phyloP scores from a whole-genome alignment of 1,284 basidiomycete genomes.

The Earliella scabrosa region DNA sequence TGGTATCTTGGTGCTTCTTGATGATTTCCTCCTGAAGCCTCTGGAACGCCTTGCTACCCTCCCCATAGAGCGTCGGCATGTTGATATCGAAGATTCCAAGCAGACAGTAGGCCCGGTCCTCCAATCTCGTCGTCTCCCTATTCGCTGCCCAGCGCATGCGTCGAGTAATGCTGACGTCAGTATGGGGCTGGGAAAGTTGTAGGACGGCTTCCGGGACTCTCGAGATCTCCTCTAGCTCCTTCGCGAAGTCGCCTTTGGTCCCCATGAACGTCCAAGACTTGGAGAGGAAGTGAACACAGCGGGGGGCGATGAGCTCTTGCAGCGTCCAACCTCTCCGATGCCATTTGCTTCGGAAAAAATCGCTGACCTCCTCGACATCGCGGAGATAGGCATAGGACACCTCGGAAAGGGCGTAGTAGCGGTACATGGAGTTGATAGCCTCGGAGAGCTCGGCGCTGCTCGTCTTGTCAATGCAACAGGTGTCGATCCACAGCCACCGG shows the following conservation, averaged over 20 bases:
- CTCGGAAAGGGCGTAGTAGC: neutral
- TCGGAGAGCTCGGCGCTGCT: constrained; percentile 10
- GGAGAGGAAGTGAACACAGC: neutral
- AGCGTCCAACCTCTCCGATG: constrained; percentile 7
- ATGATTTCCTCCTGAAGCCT: constrained; percentile 6
- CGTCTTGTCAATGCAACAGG: constrained; percentile 10
- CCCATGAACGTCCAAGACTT: neutral
- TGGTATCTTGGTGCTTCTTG: neutral
- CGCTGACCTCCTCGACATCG: neutral
- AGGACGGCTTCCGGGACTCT: neutral
- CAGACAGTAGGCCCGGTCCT: constrained; percentile 7
- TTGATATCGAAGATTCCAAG: constrained; percentile 3
- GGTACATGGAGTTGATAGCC: constrained; percentile 8
- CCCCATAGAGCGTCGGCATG: constrained; percentile 5
- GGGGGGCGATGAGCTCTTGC: constrained; percentile 6
- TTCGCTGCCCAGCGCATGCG: constrained; percentile 2
- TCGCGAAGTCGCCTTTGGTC: neutral
- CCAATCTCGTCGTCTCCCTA: neutral
- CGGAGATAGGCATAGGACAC: constrained; percentile 1
- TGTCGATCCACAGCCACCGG: constrained; percentile 5
- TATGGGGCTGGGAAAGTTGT: neutral
- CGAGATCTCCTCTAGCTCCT: neutral
- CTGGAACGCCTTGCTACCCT: constrained; percentile 3
- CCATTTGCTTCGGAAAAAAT: too few relatives aligned
- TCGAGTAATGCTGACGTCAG: neutral